A percentile compares a stretch with the other conserved stretches of the same genome.
Evolutionary conservation across 169 alveolate genomes (phyloP).

Genomic region (Besnoitia besnoiti): DNA sequence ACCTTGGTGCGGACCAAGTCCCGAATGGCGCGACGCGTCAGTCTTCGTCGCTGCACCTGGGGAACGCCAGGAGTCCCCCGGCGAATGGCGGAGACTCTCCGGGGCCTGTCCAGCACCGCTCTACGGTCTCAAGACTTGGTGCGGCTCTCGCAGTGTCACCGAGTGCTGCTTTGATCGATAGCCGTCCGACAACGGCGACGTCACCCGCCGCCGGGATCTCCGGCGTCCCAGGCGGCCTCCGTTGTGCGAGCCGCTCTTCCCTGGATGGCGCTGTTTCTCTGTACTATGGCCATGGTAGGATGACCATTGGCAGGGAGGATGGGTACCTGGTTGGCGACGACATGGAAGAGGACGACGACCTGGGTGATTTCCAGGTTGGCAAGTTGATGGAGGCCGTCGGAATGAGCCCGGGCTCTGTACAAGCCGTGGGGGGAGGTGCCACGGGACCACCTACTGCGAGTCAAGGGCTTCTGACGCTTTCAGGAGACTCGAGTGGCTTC

Average conservation of each 20-base stretch:
- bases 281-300: not conserved
- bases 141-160: not conserved
- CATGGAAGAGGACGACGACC: not conserved
- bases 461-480: not conserved
- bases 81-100: not conserved
- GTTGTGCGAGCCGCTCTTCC: not conserved
- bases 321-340: not conserved
- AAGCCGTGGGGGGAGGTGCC: conserved; percentile 19
- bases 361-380: not conserved
- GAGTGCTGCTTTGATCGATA: too few relatives aligned
- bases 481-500: not conserved
- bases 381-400: conserved; percentile 21
- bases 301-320: not conserved
- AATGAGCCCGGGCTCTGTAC: not conserved
- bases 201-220: not conserved
- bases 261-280: not conserved
- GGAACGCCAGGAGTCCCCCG: not conserved
- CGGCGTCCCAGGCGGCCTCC: not conserved
- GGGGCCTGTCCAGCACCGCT: not conserved
- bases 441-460: not conserved
- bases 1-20: not conserved
- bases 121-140: not conserved
- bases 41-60: not conserved
- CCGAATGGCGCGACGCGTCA: not conserved
- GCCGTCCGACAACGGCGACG: conserved; percentile 2